A percentile compares a stretch with the other conserved stretches of the same genome.
Conservation (phyloP, 306 rosid genomes). For the Arachis stenosperma region DNA sequence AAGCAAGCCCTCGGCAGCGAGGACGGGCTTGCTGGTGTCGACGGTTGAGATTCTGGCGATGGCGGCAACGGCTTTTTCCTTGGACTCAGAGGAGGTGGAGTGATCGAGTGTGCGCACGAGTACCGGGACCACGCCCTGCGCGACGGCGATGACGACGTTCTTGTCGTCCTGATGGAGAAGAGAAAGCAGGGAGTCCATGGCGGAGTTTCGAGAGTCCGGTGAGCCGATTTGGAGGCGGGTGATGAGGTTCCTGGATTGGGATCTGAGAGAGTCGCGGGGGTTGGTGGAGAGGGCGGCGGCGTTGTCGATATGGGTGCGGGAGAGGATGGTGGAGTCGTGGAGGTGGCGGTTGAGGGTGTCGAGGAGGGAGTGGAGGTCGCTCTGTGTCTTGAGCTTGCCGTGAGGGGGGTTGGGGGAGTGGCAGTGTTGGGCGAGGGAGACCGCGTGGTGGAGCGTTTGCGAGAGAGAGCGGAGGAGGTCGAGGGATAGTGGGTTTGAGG, state of each 20-base stretch:
- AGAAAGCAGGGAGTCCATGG: conserved; percentile 63
- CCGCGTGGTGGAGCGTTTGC: conserved; percentile 55
- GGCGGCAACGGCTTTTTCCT: conserved; percentile 78
- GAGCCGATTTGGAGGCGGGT: conserved; percentile 88
- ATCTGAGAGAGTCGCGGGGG: conserved; percentile 60
- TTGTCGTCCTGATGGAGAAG: conserved; percentile 75
- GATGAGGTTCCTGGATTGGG: conserved; percentile 69
- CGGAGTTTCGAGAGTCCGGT: conserved; percentile 55
- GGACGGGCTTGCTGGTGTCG: conserved; percentile 63
- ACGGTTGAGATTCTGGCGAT: conserved; percentile 72
- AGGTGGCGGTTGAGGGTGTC: conserved; percentile 69
- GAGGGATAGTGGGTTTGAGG: conserved; percentile 65
- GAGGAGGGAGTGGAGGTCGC: conserved; percentile 72
- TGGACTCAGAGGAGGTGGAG: conserved; percentile 57
- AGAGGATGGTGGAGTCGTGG: conserved; percentile 70
- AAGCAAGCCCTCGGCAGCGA: conserved; percentile 75
- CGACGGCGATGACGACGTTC: conserved; percentile 87
- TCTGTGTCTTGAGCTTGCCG: conserved; percentile 90
- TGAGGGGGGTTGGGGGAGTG: conserved; percentile 44
- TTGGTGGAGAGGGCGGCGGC: conserved; percentile 46
- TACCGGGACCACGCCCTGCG: conserved; percentile 88
- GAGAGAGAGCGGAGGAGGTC: conserved; percentile 65
- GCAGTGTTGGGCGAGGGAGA: conserved; percentile 57
- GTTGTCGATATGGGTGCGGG: conserved; percentile 49
- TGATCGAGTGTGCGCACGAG: conserved; percentile 69